Percentiles rank a stretch among this genome's conserved stretches.
These are phyloP conservation scores for Apiospora hydei DNA, from an alignment of 2,329 filamentous ascomycete genomes.

Conservation along the genomic window DNA sequence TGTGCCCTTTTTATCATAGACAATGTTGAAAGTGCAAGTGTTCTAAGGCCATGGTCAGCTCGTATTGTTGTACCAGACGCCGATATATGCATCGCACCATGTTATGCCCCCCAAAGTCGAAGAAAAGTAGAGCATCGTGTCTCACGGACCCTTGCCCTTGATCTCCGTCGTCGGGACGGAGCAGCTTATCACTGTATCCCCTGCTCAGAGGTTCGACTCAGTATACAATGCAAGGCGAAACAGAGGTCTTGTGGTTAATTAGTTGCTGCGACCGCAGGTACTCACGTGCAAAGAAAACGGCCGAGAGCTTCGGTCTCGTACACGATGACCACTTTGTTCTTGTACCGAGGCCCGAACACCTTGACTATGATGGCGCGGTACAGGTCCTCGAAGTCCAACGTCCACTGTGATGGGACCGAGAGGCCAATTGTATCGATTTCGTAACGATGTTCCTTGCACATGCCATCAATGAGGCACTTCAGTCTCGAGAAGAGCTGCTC, in stretches of 20 bases:
- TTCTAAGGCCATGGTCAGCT: slow-evolving; percentile 18
- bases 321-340: slow-evolving; percentile 24
- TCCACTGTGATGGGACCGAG: slow-evolving; percentile 31
- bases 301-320: slow-evolving; percentile 30
- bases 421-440: slow-evolving; percentile 27
- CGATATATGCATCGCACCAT: slow-evolving; percentile 23
- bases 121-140: slow-evolving; percentile 27
- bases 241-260: too few relatives aligned
- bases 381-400: slow-evolving; percentile 28
- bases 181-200: neutral
- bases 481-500: neutral
- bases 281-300: slow-evolving; percentile 26
- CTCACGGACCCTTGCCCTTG: neutral
- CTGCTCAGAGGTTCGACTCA: neutral
- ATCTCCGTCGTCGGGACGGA: neutral
- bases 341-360: slow-evolving; percentile 6
- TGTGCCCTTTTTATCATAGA: slow-evolving; percentile 19
- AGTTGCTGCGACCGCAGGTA: neutral
- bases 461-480: too few relatives aligned
- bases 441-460: slow-evolving; percentile 19
- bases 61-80: too few relatives aligned
- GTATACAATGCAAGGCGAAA: neutral
- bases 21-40: slow-evolving; percentile 29
- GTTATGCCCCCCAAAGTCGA: slow-evolving; percentile 31
- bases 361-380: slow-evolving; percentile 27